Percentiles rank a stretch among this genome's conserved stretches.
Conservation (phyloP, 768 basidiomycete genomes). For the Auriculariales sp. region DNA sequence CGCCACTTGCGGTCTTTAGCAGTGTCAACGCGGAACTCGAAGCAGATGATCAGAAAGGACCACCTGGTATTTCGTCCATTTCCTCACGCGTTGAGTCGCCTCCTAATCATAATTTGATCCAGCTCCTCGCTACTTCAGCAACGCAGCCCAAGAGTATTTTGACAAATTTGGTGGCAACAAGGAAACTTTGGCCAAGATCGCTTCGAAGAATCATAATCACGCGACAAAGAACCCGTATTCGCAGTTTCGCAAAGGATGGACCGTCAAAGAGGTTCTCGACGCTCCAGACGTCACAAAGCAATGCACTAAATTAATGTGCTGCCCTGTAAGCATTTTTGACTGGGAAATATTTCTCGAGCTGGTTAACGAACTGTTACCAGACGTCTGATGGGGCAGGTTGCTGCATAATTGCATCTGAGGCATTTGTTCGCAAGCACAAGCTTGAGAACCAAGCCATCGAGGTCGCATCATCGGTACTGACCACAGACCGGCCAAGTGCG, state of each 20-base stretch:
- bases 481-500: constrained; percentile 49
- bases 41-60: too few species aligned
- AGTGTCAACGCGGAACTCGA: constrained; percentile 35
- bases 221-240: constrained; percentile 75
- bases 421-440: constrained; percentile 53
- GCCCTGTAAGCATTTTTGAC: constrained; percentile 26
- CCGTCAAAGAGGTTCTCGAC: constrained; percentile 40
- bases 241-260: constrained; percentile 73
- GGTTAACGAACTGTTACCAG: constrained; percentile 18
- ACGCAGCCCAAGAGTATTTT: constrained; percentile 66
- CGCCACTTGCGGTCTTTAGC: constrained; percentile 34
- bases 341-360: background rate
- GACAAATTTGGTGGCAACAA: constrained; percentile 53
- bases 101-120: too few species aligned
- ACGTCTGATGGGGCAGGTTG: constrained; percentile 49
- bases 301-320: constrained; percentile 76
- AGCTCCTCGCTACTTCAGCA: constrained; percentile 62
- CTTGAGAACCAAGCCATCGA: constrained; percentile 83
- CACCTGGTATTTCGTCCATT: too few species aligned
- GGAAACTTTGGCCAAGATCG: constrained; percentile 63
- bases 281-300: constrained; percentile 57
- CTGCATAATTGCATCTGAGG: constrained; percentile 65
- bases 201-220: constrained; percentile 75
- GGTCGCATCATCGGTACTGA: constrained; percentile 45
- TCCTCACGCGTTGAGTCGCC: too few species aligned